phyloP scores from a whole-genome alignment of 75 land plant species.

The Pseudotsuga menziesii region DNA sequence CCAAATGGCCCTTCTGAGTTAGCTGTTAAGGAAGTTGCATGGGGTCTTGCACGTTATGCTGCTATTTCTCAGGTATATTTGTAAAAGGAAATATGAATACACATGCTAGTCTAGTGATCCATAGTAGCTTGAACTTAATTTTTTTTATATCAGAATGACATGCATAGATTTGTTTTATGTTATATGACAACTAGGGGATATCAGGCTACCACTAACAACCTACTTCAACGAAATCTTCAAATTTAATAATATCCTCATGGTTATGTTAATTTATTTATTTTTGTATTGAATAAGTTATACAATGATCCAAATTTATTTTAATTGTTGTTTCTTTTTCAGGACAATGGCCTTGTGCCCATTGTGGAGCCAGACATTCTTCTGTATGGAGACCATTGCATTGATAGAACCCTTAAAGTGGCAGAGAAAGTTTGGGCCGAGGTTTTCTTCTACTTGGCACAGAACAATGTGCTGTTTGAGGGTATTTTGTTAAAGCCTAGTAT shows the following conservation, averaged over 20 bases:
- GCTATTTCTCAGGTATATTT: conserved; percentile 32
- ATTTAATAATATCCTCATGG: background rate
- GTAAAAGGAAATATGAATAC: background rate
- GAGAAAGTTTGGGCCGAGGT: conserved; percentile 83
- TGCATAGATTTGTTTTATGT: background rate
- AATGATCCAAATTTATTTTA: background rate
- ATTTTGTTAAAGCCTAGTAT: conserved; percentile 85
- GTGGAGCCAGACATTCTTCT: conserved; percentile 87
- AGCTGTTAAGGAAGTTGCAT: conserved; percentile 33
- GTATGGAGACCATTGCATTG: conserved; percentile 78
- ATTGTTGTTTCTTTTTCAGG: conserved; percentile 28
- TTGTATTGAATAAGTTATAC: background rate
- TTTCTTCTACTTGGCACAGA: conserved; percentile 73
- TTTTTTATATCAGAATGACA: background rate
- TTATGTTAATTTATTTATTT: background rate
- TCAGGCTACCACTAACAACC: background rate
- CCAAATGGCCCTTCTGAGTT: conserved; percentile 33
- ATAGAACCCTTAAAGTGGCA: conserved; percentile 81
- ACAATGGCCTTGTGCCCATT: conserved; percentile 83
- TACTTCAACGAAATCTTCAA: background rate
- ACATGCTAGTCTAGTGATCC: too few relatives aligned
- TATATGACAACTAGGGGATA: background rate
- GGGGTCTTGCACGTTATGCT: conserved; percentile 44
- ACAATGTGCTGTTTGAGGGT: conserved; percentile 79
- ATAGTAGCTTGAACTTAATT: too few relatives aligned